phyloP scores from a whole-genome alignment of 257 asterid genomes.

The Solanum commersonii region DNA sequence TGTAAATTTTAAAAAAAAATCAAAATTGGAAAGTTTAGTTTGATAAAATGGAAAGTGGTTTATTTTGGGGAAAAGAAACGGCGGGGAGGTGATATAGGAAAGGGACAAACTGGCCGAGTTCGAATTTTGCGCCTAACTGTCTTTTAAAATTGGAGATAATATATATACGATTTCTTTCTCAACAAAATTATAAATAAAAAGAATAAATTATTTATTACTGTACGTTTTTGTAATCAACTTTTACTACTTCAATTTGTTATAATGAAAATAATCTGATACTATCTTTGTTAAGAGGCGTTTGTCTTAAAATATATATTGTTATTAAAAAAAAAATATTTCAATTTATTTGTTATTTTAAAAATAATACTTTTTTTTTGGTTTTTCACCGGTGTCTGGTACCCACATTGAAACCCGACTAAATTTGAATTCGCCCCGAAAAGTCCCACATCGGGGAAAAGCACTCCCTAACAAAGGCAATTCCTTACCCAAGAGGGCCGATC shows the following conservation, averaged over 20 bases:
- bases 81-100: slow-evolving; percentile 71
- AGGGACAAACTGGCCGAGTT: slow-evolving; percentile 12
- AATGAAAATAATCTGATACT: background rate
- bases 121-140: slow-evolving; percentile 8
- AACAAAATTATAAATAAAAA: background rate
- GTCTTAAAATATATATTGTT: too few species aligned
- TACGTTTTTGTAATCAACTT: background rate
- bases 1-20: background rate
- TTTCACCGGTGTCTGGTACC: too few species aligned
- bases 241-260: background rate
- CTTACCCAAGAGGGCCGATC: rapidly evolving
- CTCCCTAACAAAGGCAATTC: too few species aligned
- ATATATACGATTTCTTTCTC: background rate
- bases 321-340: too few species aligned
- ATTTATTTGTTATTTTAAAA: background rate
- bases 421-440: too few species aligned
- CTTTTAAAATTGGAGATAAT: background rate
- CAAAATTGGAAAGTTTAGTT: background rate
- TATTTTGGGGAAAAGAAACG: slow-evolving; percentile 46
- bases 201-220: background rate
- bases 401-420: too few species aligned
- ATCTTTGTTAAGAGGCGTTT: background rate
- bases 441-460: too few species aligned
- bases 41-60: background rate
- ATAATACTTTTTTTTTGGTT: too few species aligned